phyloP scores from a whole-genome alignment of 2,329 filamentous ascomycete species.

The Fusarium cyanostomum region DNA sequence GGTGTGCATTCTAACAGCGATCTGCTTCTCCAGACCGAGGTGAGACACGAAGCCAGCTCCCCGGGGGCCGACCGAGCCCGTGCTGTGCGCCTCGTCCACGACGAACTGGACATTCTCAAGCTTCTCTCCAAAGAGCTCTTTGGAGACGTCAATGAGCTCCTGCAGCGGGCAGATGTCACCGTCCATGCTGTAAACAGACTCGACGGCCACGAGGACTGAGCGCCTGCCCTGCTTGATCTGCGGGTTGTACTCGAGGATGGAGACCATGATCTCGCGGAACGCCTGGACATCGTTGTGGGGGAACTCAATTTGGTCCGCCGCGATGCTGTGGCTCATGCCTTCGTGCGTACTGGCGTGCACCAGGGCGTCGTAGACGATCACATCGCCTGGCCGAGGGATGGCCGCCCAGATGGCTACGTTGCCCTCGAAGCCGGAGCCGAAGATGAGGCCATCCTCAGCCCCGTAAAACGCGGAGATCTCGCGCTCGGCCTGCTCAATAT shows the following conservation, averaged over 20 bases:
- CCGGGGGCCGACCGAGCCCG: slow-evolving; percentile 58
- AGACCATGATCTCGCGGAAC: slow-evolving; percentile 49
- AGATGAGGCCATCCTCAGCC: slow-evolving; percentile 65
- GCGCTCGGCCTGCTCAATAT: slow-evolving; percentile 60
- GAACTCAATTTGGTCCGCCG: slow-evolving; percentile 58
- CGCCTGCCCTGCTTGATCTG: slow-evolving; percentile 41
- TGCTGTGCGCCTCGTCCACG: slow-evolving; percentile 66
- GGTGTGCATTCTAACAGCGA: slow-evolving; percentile 60
- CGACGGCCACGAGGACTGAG: slow-evolving; percentile 52
- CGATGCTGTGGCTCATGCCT: slow-evolving; percentile 66
- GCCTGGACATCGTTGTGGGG: slow-evolving; percentile 54
- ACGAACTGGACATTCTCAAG: slow-evolving; percentile 57
- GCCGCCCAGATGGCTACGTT: slow-evolving; percentile 61
- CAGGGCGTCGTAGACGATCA: slow-evolving; percentile 70
- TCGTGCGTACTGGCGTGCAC: slow-evolving; percentile 74
- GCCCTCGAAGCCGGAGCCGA: slow-evolving; percentile 68
- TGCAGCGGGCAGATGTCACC: slow-evolving; percentile 54
- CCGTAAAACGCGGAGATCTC: slow-evolving; percentile 72
- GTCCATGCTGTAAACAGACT: slow-evolving; percentile 59
- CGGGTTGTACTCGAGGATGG: slow-evolving; percentile 44
- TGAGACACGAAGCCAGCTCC: slow-evolving; percentile 60
- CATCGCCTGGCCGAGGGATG: slow-evolving; percentile 61
- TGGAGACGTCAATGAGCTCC: slow-evolving; percentile 49
- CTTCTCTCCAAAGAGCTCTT: slow-evolving; percentile 47
- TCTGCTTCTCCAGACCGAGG: slow-evolving; percentile 59